phyloP scores from a whole-genome alignment of 225 moss, liverwort and hornwort genomes.

The Sphagnum contortum region DNA sequence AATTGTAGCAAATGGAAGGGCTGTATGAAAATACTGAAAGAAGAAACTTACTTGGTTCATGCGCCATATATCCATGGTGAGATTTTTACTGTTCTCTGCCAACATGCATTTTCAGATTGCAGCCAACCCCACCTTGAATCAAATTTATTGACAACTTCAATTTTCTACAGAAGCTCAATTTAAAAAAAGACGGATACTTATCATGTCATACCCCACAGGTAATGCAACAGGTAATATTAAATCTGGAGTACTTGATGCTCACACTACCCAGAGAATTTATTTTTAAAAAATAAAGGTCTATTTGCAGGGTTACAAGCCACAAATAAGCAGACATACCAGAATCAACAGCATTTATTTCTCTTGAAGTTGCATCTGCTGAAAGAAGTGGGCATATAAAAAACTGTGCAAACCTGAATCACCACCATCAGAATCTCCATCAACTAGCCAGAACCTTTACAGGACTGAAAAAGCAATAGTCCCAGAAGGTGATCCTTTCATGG shows the following conservation, averaged over 20 bases:
- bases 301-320: too few relatives aligned
- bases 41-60: slow-evolving; percentile 74
- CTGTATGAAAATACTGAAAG: not conserved
- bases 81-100: slow-evolving; percentile 96
- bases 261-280: not conserved
- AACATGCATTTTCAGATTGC: slow-evolving; percentile 15
- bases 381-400: slow-evolving; percentile 94
- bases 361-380: slow-evolving; percentile 85
- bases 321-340: slow-evolving; percentile 36
- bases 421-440: slow-evolving; percentile 1
- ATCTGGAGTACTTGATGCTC: too few relatives aligned
- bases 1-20: too few relatives aligned
- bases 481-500: not conserved
- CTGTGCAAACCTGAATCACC: slow-evolving; percentile 73
- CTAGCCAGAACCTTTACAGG: not conserved
- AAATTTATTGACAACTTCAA: too few relatives aligned
- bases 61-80: slow-evolving; percentile 93
- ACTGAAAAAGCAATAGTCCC: not conserved
- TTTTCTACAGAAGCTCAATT: too few relatives aligned
- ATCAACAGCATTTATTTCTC: slow-evolving; percentile 92
- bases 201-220: too few relatives aligned
- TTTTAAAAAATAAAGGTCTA: not conserved
- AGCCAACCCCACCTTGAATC: slow-evolving; percentile 18
- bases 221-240: too few relatives aligned
- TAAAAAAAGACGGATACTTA: too few relatives aligned